Evolutionary conservation across 495 filamentous ascomycete species (phyloP), one percentile per base, ranked within the genome.

Genomic region (Podospora comata): DNA sequence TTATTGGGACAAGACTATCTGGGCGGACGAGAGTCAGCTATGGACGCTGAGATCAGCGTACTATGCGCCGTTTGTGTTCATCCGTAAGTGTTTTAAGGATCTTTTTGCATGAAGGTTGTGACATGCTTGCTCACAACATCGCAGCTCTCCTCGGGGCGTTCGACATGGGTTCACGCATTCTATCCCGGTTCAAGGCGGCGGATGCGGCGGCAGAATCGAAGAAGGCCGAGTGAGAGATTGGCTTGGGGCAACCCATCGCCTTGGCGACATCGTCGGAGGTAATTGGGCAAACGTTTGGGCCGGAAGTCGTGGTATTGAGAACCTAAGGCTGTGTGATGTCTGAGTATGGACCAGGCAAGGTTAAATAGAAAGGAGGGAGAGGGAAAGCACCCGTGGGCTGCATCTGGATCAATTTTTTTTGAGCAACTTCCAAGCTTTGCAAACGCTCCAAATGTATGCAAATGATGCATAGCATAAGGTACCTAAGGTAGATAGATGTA

Each of bases 61-160:
- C 15, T 94, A 93, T 75, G 87, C 84, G 16, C 90, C 90, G 5
- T 96, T 92, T 83, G 76, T 92, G 39, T 82, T 85, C 28, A 73
- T 94, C 44, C 89, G 92, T 93, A 80, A 81, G 89, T 89, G 48
- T 19, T 11, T 11, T 55, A 39, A 19, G 20, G 7, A 11, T 16
- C 39, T 2, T 48, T 13, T 48, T 11, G 15, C 6, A 11, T 16
- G 39, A 48, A 48, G 15, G 5, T 16, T 11, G 2, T 48, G 9
- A 3, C 39, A 13, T 48, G 39, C 3, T 3, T 72, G 16, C 74
- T 69, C 56, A 69, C 72, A 15, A 28, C 23, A n/a, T 13, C 61
- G 13, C 34, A 84, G 82, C 82, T 23, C 32, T 75, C 15, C 20
- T 84, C 0, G 65, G 82, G 53, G 79, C 75, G 34, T 55, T 72